Evolutionary conservation across 352 stramenopile genomes (phyloP).

Genomic region (Phytophthora cactorum): DNA sequence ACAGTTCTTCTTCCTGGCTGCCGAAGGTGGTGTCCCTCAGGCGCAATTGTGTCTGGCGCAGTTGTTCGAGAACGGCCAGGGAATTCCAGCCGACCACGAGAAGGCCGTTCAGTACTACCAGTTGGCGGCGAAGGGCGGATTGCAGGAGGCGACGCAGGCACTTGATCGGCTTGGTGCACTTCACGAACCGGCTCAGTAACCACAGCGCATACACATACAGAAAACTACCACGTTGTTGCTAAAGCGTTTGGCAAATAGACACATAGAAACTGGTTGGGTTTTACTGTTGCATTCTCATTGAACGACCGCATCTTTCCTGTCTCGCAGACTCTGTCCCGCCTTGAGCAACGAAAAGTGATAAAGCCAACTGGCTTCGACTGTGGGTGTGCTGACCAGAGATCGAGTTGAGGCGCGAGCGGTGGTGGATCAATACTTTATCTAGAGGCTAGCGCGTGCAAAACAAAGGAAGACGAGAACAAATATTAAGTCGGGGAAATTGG

Average conservation of each 20-base stretch:
- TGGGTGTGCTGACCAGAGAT: constrained; percentile 17
- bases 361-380: constrained; percentile 14
- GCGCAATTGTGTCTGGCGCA: constrained; percentile 82
- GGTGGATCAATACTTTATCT: constrained; percentile 42
- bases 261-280: constrained; percentile 12
- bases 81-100: constrained; percentile 46
- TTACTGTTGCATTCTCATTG: constrained; percentile 24
- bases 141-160: constrained; percentile 59
- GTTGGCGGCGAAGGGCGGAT: constrained; percentile 56
- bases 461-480: constrained; percentile 30
- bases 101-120: constrained; percentile 87
- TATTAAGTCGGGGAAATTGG: constrained; percentile 35
- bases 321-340: constrained; percentile 14
- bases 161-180: constrained; percentile 59
- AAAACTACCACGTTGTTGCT: background rate
- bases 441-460: constrained; percentile 35
- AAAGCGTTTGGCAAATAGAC: constrained; percentile 9
- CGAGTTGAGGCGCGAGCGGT: constrained; percentile 24
- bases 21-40: constrained; percentile 58
- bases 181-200: constrained; percentile 38
- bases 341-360: constrained; percentile 2
- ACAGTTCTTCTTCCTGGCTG: constrained; percentile 80
- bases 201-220: constrained; percentile 12
- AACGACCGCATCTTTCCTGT: constrained; percentile 8
- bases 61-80: constrained; percentile 71